A percentile compares a stretch with the other conserved stretches of the same genome.
Conservation (phyloP, 2,329 filamentous ascomycete species). For the Stagonosporopsis vannaccii region DNA sequence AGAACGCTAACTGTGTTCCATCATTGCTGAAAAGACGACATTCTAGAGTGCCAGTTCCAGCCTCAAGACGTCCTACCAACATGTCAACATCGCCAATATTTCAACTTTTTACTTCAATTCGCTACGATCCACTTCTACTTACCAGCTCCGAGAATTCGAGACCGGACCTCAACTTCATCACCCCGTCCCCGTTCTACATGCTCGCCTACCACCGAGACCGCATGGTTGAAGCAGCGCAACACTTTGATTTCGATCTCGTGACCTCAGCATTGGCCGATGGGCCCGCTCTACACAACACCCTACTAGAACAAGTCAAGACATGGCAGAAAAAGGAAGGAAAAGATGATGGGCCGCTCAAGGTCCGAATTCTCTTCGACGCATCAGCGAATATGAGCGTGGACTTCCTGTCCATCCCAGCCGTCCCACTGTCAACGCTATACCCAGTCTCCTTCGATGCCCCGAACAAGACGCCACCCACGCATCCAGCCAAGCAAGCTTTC, state of each 20-base stretch:
- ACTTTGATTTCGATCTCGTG: constrained; percentile 57
- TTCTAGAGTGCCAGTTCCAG: neutral
- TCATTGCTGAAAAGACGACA: neutral
- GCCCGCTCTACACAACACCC: constrained; percentile 40
- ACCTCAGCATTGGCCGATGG: constrained; percentile 46
- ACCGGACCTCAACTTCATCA: constrained; percentile 55
- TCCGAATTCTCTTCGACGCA: constrained; percentile 64
- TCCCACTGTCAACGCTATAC: constrained; percentile 63
- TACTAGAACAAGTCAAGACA: constrained; percentile 43
- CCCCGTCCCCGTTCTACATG: constrained; percentile 76
- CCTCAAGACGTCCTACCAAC: neutral
- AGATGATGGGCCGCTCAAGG: constrained; percentile 42
- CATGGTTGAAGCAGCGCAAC: constrained; percentile 66
- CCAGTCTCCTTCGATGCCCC: constrained; percentile 64
- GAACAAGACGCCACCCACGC: constrained; percentile 20
- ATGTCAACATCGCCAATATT: constrained; percentile 40
- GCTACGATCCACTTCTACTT: constrained; percentile 49
- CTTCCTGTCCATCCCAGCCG: constrained; percentile 47
- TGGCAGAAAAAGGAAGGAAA: constrained; percentile 27
- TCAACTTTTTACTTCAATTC: constrained; percentile 50
- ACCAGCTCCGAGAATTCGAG: constrained; percentile 55
- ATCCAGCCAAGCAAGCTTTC: constrained; percentile 30
- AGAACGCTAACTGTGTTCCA: neutral
- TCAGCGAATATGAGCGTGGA: constrained; percentile 48
- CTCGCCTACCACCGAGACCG: constrained; percentile 79